These are phyloP conservation scores for Aquanectria penicillioides DNA, from an alignment of 2,329 filamentous ascomycete genomes.

Conservation along the genomic window DNA sequence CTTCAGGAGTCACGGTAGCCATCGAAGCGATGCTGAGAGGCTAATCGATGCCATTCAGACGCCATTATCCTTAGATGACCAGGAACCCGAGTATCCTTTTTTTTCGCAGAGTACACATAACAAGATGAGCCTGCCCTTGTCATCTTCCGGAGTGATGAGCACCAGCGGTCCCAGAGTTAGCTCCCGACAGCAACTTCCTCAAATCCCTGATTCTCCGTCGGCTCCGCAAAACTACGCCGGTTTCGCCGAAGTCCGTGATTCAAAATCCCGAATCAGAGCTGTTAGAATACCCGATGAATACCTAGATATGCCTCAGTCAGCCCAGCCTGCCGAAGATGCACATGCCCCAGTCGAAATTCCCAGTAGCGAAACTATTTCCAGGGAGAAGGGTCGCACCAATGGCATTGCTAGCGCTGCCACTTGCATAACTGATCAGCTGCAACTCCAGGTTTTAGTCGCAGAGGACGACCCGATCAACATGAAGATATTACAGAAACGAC, in stretches of 20 bases:
- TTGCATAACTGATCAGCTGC: constrained; percentile 27
- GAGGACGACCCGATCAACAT: constrained; percentile 92
- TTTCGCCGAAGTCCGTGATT: constrained; percentile 52
- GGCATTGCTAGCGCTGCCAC: constrained; percentile 38
- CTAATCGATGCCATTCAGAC: constrained; percentile 78
- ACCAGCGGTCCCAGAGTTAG: constrained; percentile 26
- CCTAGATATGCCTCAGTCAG: constrained; percentile 43
- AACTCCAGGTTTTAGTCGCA: constrained; percentile 76
- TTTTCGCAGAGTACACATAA: constrained; percentile 20
- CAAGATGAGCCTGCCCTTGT: constrained; percentile 20
- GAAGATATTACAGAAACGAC: constrained; percentile 79
- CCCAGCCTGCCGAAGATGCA: constrained; percentile 46
- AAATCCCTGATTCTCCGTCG: constrained; percentile 31
- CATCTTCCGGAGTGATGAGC: constrained; percentile 16
- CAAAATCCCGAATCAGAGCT: constrained; percentile 57
- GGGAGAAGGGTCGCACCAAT: constrained; percentile 28
- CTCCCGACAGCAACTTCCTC: constrained; percentile 9
- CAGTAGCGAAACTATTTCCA: constrained; percentile 17
- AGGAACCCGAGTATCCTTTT: constrained; percentile 47
- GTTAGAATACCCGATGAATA: constrained; percentile 62
- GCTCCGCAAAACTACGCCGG: constrained; percentile 44
- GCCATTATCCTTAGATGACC: constrained; percentile 56
- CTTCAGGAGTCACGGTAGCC: constrained; percentile 57
- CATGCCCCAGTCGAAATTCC: constrained; percentile 53
- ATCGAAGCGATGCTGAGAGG: constrained; percentile 71